Percentiles rank a stretch among this genome's conserved stretches.
Evolutionary conservation across 2,329 filamentous ascomycete genomes (phyloP).

Genomic region (Lasiodiplodia citricola): DNA sequence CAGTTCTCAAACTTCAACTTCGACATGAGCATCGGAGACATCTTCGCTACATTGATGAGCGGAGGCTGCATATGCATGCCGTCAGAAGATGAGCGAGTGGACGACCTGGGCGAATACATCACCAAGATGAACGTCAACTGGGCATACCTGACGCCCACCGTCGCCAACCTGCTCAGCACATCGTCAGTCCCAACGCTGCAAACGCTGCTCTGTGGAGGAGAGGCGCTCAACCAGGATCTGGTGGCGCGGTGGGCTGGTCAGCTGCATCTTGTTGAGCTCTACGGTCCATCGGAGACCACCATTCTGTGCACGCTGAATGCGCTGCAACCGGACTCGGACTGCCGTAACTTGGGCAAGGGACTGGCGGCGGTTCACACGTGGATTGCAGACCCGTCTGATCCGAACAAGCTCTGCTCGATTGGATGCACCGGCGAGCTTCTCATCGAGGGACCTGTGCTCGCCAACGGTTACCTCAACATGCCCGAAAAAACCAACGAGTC

Average conservation of each 20-base stretch:
- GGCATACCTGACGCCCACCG: constrained; percentile 73
- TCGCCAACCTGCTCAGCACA: constrained; percentile 76
- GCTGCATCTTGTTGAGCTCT: neutral
- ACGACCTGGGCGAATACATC: constrained; percentile 65
- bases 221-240: constrained; percentile 32
- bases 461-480: constrained; percentile 42
- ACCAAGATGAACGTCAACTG: constrained; percentile 74
- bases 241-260: constrained; percentile 29
- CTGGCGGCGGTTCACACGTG: too few species aligned
- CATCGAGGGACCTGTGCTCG: constrained; percentile 42
- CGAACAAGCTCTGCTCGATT: constrained; percentile 33
- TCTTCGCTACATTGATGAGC: constrained; percentile 38
- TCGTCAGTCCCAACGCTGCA: constrained; percentile 63
- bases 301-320: constrained; percentile 24
- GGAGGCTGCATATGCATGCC: constrained; percentile 50
- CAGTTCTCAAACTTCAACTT: constrained; percentile 43
- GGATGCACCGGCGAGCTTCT: constrained; percentile 42
- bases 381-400: too few species aligned
- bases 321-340: too few species aligned
- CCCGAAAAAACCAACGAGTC: constrained; percentile 38
- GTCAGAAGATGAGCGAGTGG: constrained; percentile 45
- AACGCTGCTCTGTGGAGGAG: constrained; percentile 38
- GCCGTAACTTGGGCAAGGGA: too few species aligned
- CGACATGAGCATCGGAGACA: constrained; percentile 42
- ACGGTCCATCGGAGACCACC: neutral